Evolutionary conservation across 1,284 basidiomycete species (phyloP), one percentile per base, ranked within the genome.

Genomic region (Sanghuangporus weigelae): DNA sequence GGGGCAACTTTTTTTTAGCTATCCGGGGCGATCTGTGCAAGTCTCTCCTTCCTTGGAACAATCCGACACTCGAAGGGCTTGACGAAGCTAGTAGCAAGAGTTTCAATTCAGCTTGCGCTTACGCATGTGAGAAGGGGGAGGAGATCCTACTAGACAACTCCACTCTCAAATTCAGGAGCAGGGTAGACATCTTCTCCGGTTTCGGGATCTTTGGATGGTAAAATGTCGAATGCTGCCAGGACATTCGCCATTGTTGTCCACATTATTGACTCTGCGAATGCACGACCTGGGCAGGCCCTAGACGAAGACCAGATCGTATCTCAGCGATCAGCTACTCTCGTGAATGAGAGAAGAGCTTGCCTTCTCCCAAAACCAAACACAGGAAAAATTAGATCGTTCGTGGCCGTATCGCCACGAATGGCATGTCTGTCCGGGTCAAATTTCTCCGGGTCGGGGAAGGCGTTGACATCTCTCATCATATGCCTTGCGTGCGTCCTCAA

Each of bases 161-260:
- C 63, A 19, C 21, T 23, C 10, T 46, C 50, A 48, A 59, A 60
- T 38, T 59, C 50, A 19, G 40, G 14, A 19, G 3, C 31, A 11
- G 57, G 48, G 8, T 54, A 35, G 8, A 21, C 23, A 12, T 59
- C 63, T 23, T 53, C 44, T 12, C 63, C 63, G 23, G 46, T 59
- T n/a, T 49, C 44, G 11, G 62, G 21, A 44, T 65, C 42, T 14
- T 42, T 16, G 38, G 26, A 31, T 16, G 65, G 62, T 10, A 55
- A n/a, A 23, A 66, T 60, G 23, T 66, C 62, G 40, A 63, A 66
- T 11, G 48, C 38, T 11, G 62, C 42, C 21, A 66, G 58, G 23
- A 66, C 31, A 12, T 48, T 63, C 44, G 58, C 54, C 23, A 60
- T 56, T 6, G 57, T 58, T 1, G 63, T 38, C 64, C 64, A 66